phyloP scores from a whole-genome alignment of 306 rosid genomes.

The Glycyrrhiza uralensis region DNA sequence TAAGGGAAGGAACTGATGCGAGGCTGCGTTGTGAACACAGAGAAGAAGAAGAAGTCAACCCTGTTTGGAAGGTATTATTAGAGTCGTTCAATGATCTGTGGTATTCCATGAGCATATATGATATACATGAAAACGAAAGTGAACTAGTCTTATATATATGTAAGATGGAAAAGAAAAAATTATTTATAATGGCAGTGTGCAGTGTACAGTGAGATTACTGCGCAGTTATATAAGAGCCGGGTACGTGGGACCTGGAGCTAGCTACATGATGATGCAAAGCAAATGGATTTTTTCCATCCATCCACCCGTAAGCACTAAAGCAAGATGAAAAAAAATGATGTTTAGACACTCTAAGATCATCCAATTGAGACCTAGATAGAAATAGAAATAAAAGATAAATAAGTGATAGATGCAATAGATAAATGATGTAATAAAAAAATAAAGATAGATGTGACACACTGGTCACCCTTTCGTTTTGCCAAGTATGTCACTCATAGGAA shows the following conservation, averaged over 20 bases:
- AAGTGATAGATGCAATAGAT: too few species aligned
- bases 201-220: neutral
- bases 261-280: too few species aligned
- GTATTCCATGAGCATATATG: slow-evolving; percentile 43
- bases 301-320: too few species aligned
- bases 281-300: too few species aligned
- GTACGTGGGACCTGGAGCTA: neutral
- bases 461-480: too few species aligned
- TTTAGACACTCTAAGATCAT: too few species aligned
- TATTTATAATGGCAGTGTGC: neutral
- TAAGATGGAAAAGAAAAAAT: neutral
- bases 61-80: slow-evolving; percentile 1
- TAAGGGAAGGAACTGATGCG: slow-evolving; percentile 52
- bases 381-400: too few species aligned
- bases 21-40: slow-evolving; percentile 55
- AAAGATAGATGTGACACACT: too few species aligned
- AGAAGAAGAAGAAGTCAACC: neutral
- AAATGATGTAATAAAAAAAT: too few species aligned
- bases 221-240: neutral
- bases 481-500: too few species aligned
- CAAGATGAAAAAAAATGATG: too few species aligned
- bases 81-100: slow-evolving; percentile 27
- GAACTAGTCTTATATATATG: neutral
- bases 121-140: neutral
- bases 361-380: too few species aligned